Base-by-base conservation (phyloP, 2,329 filamentous ascomycete species). In the Alternaria sp. region DNA sequence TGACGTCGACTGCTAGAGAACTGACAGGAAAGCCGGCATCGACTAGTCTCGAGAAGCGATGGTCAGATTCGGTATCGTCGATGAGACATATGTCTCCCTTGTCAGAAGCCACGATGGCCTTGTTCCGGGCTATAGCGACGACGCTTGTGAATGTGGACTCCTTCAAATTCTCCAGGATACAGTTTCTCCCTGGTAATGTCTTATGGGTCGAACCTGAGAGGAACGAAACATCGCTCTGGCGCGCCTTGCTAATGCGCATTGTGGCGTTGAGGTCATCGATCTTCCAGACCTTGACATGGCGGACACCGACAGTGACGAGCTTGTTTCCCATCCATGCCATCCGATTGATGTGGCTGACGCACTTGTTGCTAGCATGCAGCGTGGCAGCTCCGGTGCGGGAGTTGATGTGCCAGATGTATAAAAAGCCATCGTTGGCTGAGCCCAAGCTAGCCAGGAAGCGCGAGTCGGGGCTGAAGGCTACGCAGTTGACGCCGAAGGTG, bases 251-350 rank as follows among this genome's bases (percentile, higher is more conserved):
- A 1, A 70, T 58, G 21, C 91, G 90, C 19, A 67, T 52, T 6
- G 82, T 81, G 17, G 85, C 81, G 45, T 76, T 83, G 60, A 74
- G 81, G 25, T 95, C 93, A 36, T 96, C 92, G 11, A 96, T 86
- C 69, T 90, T 90, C 96, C 96, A 99, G 54, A 96, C 87, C 80
- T 97, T 98, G 78, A 97, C 89, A 81, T 97, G 95, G 25, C 96
- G 89, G 55, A 96, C 91, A 13, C 96, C 96, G 23, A 96, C 88
- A 21, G 95, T 97, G 62, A 99, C 85, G 56, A 99, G 85, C 69
- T 82, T 91, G 69, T 86, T 91, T 11, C 94, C 94, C 80, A 97
- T 88, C 95, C 96, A 99, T 44, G 91, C 86, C 88, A 99, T 97
- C 57, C 91, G 90, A 67, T 90, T 90, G 72, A 98, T 88, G 65